These are phyloP conservation scores for Lantana camara DNA, from an alignment of 257 asterid species.

Conservation along the genomic window DNA sequence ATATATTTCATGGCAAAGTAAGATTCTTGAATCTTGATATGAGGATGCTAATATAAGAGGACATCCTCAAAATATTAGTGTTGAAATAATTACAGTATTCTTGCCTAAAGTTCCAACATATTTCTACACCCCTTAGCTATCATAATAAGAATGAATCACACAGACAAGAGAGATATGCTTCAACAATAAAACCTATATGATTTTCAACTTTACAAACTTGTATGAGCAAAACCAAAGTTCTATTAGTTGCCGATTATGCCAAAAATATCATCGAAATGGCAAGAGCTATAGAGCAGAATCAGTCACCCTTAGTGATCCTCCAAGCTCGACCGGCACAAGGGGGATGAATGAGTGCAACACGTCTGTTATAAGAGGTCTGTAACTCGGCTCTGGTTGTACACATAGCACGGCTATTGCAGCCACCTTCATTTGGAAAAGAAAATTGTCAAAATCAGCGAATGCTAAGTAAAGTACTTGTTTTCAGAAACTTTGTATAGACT, in stretches of 20 bases:
- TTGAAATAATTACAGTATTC: too few species aligned
- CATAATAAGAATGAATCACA: too few species aligned
- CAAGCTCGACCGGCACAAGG: conserved; percentile 73
- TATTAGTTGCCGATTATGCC: background rate
- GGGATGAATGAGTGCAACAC: conserved; percentile 86
- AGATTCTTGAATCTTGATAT: too few species aligned
- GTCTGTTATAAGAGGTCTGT: conserved; percentile 76
- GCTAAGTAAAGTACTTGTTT: background rate
- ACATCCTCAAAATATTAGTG: too few species aligned
- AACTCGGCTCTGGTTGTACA: conserved; percentile 82
- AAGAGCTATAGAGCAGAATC: conserved; percentile 29
- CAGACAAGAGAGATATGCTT: background rate
- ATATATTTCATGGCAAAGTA: too few species aligned
- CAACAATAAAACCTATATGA: conserved; percentile 11
- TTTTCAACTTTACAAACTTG: conserved; percentile 35
- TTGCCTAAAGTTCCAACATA: too few species aligned
- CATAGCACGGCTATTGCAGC: conserved; percentile 79
- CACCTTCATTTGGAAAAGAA: conserved; percentile 40
- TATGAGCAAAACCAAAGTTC: conserved; percentile 31
- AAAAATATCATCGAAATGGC: background rate
- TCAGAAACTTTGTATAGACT: conserved; percentile 8
- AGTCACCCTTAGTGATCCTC: conserved; percentile 62
- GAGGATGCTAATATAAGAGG: too few species aligned
- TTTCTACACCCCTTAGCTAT: too few species aligned
- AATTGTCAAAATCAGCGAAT: background rate